These are phyloP conservation scores for Paecilomyces dactylethromorphus DNA, from an alignment of 2,329 filamentous ascomycete genomes.

Conservation along the genomic window DNA sequence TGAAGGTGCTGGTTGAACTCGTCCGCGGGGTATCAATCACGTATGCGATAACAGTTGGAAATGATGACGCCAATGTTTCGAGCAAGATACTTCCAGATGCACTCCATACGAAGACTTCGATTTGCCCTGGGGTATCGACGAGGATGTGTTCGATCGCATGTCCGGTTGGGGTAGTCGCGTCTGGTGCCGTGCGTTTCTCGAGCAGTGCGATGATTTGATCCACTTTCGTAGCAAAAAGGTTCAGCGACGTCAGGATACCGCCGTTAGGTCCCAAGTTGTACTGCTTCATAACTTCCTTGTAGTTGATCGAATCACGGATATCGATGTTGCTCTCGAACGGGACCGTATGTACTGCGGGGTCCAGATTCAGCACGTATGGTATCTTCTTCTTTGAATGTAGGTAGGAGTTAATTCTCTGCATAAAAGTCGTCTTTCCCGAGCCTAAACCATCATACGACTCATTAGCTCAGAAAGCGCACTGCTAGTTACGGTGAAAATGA, in stretches of 20 bases:
- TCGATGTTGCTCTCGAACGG: conserved; percentile 98
- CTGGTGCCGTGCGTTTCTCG: conserved; percentile 74
- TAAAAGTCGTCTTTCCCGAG: conserved; percentile 98
- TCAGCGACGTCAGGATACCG: conserved; percentile 89
- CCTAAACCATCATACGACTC: conserved; percentile 41
- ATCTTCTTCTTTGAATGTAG: conserved; percentile 73
- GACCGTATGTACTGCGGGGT: conserved; percentile 86
- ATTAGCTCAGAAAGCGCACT: background rate
- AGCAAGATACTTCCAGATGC: conserved; percentile 91
- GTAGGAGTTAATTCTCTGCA: conserved; percentile 94
- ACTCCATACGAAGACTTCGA: conserved; percentile 98
- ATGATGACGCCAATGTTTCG: conserved; percentile 84
- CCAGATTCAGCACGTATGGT: conserved; percentile 94
- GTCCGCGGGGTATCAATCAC: conserved; percentile 95
- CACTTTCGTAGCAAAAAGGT: conserved; percentile 96
- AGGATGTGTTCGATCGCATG: conserved; percentile 74
- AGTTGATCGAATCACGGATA: conserved; percentile 97
- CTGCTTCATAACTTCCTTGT: conserved; percentile 99
- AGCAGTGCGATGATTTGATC: conserved; percentile 86
- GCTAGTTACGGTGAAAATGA: background rate
- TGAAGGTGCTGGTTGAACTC: conserved; percentile 90
- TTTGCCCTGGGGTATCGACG: conserved; percentile 93
- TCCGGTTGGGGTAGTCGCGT: conserved; percentile 35
- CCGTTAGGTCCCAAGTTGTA: conserved; percentile 97
- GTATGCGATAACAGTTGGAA: conserved; percentile 95